phyloP scores from a whole-genome alignment of 202 grass and related monocot species.

The Alloteropsis angusta region DNA sequence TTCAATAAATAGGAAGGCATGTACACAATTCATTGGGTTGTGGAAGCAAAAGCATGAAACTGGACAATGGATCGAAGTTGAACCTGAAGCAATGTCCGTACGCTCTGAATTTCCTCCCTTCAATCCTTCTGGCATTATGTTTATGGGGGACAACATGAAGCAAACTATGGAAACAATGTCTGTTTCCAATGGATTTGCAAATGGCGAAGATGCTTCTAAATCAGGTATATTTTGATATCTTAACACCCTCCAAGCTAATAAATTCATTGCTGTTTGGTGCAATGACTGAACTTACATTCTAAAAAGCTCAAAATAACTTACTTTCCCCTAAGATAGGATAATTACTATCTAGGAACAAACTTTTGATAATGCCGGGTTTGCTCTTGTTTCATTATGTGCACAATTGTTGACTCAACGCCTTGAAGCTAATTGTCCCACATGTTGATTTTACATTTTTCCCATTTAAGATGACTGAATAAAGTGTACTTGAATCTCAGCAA shows the following conservation, averaged over 20 bases:
- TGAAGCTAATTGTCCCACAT: not conserved
- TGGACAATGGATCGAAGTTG: slow-evolving; percentile 95
- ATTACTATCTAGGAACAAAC: not conserved
- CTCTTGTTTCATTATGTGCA: slow-evolving; percentile 6
- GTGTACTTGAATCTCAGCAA: slow-evolving; percentile 2
- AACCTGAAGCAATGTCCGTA: slow-evolving; percentile 68
- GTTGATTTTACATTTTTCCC: not conserved
- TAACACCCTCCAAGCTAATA: not conserved
- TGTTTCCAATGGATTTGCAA: slow-evolving; percentile 47
- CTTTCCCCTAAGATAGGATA: slow-evolving; percentile 5
- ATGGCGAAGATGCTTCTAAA: slow-evolving; percentile 51
- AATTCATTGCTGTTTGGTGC: not conserved
- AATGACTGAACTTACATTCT: not conserved
- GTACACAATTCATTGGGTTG: slow-evolving; percentile 61
- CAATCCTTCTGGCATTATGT: slow-evolving; percentile 65
- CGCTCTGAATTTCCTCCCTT: slow-evolving; percentile 75
- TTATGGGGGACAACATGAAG: slow-evolving; percentile 57
- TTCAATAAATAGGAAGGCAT: slow-evolving; percentile 63
- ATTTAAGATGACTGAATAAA: not conserved
- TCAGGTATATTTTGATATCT: slow-evolving; percentile 34
- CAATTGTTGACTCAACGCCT: slow-evolving; percentile 11
- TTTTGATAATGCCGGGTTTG: not conserved
- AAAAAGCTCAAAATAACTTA: slow-evolving; percentile 1
- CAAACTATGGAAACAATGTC: slow-evolving; percentile 51
- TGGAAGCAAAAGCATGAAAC: slow-evolving; percentile 98